phyloP scores from a whole-genome alignment of 257 asterid genomes.

The Nyctanthes arbortristis region DNA sequence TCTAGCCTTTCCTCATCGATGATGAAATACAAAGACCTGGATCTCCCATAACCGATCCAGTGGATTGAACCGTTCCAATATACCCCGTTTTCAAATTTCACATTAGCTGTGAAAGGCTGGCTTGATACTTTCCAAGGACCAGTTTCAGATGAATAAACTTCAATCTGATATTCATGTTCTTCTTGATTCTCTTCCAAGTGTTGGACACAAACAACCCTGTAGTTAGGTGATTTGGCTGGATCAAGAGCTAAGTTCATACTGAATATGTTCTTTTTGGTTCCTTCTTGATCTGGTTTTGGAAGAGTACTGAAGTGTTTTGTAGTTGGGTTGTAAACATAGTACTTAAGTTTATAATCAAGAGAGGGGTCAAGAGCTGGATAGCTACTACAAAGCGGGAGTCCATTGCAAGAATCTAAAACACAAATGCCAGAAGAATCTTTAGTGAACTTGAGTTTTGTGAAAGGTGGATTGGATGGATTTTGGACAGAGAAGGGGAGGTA shows the following conservation, averaged over 20 bases:
- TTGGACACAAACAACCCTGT: constrained; percentile 28
- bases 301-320: constrained; percentile 29
- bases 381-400: constrained; percentile 31
- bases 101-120: constrained; percentile 19
- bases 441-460: constrained; percentile 18
- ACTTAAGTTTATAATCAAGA: not conserved
- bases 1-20: constrained; percentile 21
- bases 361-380: not conserved
- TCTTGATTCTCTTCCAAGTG: constrained; percentile 12
- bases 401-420: constrained; percentile 40
- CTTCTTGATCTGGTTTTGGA: constrained; percentile 21
- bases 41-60: constrained; percentile 23
- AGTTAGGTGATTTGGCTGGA: constrained; percentile 25
- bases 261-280: not conserved
- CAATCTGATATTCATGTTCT: constrained; percentile 23
- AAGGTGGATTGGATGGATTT: constrained; percentile 17
- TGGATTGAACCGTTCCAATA: constrained; percentile 38
- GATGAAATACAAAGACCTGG: constrained; percentile 27
- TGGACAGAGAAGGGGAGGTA: constrained; percentile 22
- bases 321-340: constrained; percentile 31
- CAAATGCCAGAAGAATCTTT: constrained; percentile 22
- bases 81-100: constrained; percentile 11
- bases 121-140: constrained; percentile 31
- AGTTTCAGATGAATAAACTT: constrained; percentile 32
- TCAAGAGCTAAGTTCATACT: constrained; percentile 29